Evolutionary conservation across 2,329 filamentous ascomycete genomes (phyloP).

Genomic region (Coccinonectria pachysandricola): DNA sequence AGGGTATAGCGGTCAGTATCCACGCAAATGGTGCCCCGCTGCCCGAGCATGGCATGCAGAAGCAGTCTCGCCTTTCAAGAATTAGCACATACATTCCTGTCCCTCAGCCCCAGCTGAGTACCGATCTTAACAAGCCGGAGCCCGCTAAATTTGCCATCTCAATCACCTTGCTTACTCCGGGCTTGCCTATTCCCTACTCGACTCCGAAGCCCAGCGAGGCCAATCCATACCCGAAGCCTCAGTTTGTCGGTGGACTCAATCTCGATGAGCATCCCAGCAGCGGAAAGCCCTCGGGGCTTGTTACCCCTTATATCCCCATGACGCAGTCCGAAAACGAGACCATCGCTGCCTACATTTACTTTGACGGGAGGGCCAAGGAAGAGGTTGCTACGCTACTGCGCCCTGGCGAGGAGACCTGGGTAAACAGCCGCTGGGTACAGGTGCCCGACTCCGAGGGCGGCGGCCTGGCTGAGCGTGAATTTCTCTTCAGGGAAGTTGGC

Average conservation of each 20-base stretch:
- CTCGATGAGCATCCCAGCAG: conserved; percentile 41
- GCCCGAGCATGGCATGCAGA: conserved; percentile 88
- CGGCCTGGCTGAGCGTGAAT: conserved; percentile 90
- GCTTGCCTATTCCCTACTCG: conserved; percentile 84
- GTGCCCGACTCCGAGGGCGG: conserved; percentile 85
- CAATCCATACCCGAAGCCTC: conserved; percentile 71
- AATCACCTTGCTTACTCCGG: conserved; percentile 85
- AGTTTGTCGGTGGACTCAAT: conserved; percentile 61
- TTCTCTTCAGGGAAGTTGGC: conserved; percentile 92
- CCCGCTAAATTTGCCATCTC: conserved; percentile 96
- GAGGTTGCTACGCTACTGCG: conserved; percentile 90
- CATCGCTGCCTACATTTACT: conserved; percentile 97
- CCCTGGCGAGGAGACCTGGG: conserved; percentile 96
- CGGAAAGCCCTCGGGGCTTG: conserved; percentile 39
- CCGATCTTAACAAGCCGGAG: conserved; percentile 64
- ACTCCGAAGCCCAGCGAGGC: conserved; percentile 68
- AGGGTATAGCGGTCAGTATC: conserved; percentile 96
- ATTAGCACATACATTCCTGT: conserved; percentile 98
- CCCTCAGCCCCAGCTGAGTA: conserved; percentile 64
- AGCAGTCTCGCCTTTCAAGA: conserved; percentile 78
- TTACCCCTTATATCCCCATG: conserved; percentile 82
- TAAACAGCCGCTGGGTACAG: conserved; percentile 96
- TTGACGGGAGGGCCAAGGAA: conserved; percentile 89
- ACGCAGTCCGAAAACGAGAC: conserved; percentile 93
- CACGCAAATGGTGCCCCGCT: conserved; percentile 74